Base-by-base conservation (phyloP, 1,139 yeast genomes). In the Geotrichum europaeum region DNA sequence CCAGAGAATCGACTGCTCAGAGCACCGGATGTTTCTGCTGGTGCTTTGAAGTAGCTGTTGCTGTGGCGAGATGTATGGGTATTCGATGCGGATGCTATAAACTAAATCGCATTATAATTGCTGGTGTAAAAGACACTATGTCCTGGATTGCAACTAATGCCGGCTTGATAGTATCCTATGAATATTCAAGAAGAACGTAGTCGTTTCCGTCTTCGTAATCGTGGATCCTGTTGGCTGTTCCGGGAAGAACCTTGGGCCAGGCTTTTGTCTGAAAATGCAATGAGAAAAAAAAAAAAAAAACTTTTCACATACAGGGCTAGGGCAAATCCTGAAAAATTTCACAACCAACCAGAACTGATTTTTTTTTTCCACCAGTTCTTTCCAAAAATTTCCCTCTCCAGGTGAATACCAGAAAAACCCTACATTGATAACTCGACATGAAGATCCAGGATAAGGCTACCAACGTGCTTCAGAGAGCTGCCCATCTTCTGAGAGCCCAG, bases 391-490 rank as follows among this genome's bases (percentile, higher is more conserved):
- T 40, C 20, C 28, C 36, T 25, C 47, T 52, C 34, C 32, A 52
- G 30, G 45, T 40, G 18, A 40, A 28, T 15, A n/a, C 30, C 20
- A 34, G 55, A 13, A 28, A 12, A 32, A 20, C 7, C 6, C 32
- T 4, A 28, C 34, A 30, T 25, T 22, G 47, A 32, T 18, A 20
- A 28, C 32, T 20, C 56, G 62, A 22, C 58, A 87, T 87, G 94
- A 86, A 83, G 78, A 78, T 85, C 62, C 90, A 86, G 70, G 80
- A 81, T 24, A 79, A 81, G 65, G 95, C 96, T 34, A 79, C 84
- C 50, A 81, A 83, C 62, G 89, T 91, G 22, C 80, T 90, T 58
- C 89, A 87, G 71, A 82, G 91, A 69, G 87, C 96, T 0, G 85
- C 95, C 1, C 85, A 86, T 58, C 84, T 84, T 68, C 75, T 89